phyloP scores from a whole-genome alignment of 2,329 filamentous ascomycete species.

The Amylocarpus encephaloides region DNA sequence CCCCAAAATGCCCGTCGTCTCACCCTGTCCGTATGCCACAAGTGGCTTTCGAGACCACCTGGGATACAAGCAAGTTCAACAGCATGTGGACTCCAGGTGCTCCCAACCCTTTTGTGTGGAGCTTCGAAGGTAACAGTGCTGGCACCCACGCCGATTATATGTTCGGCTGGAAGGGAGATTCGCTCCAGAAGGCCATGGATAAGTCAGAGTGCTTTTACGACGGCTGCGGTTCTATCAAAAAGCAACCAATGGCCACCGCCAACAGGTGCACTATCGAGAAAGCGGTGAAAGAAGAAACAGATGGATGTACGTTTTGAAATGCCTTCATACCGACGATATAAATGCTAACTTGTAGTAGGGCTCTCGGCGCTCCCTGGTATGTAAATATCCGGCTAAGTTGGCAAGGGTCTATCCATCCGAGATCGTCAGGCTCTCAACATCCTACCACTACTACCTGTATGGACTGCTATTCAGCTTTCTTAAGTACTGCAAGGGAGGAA shows the following conservation, averaged over 20 bases:
- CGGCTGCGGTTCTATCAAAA: conserved; percentile 38
- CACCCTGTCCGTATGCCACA: conserved; percentile 42
- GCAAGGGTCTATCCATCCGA: background rate
- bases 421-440: background rate
- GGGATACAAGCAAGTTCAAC: conserved; percentile 38
- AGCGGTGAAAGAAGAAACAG: conserved; percentile 42
- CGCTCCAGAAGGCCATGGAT: conserved; percentile 44
- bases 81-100: conserved; percentile 39
- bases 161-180: conserved; percentile 45
- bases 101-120: conserved; percentile 39
- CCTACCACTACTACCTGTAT: background rate
- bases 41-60: conserved; percentile 44
- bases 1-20: conserved; percentile 18
- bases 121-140: conserved; percentile 37
- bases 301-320: conserved; percentile 38
- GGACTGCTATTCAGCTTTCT: background rate
- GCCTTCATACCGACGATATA: background rate
- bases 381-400: background rate
- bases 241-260: conserved; percentile 40
- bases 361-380: conserved; percentile 13
- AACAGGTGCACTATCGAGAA: conserved; percentile 41
- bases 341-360: conserved; percentile 14
- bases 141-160: conserved; percentile 47
- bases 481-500: background rate
- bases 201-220: conserved; percentile 41